Conservation (phyloP, 1,284 basidiomycete species). For the Inonotus obliquus region DNA sequence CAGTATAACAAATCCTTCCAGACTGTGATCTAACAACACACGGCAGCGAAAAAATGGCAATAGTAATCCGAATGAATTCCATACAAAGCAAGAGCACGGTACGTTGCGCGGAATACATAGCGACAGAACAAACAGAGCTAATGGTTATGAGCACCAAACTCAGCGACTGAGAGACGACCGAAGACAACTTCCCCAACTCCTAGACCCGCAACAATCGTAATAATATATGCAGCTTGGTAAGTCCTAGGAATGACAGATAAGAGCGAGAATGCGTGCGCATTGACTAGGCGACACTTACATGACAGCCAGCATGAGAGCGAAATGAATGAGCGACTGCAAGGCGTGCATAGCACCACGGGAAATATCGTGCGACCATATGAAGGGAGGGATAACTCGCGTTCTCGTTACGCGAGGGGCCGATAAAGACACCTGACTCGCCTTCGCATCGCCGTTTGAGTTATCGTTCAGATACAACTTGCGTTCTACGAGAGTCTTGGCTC, state of each 20-base stretch:
- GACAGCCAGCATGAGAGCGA: conserved; percentile 63
- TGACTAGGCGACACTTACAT: conserved; percentile 46
- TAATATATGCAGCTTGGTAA: conserved; percentile 64
- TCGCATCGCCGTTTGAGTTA: neutral
- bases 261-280: conserved; percentile 1
- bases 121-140: neutral
- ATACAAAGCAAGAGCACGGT: neutral
- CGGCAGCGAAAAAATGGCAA: too few relatives aligned
- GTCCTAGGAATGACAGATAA: conserved; percentile 45
- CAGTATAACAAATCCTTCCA: too few relatives aligned
- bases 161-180: conserved; percentile 32
- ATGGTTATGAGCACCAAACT: neutral
- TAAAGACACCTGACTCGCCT: neutral
- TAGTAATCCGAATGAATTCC: neutral
- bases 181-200: conserved; percentile 64
- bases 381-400: conserved; percentile 44
- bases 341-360: conserved; percentile 56
- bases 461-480: conserved; percentile 2
- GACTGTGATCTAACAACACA: too few relatives aligned
- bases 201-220: conserved; percentile 57
- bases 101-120: neutral
- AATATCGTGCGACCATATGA: conserved; percentile 55
- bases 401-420: neutral
- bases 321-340: conserved; percentile 51
- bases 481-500: conserved; percentile 11